phyloP scores from a whole-genome alignment of 2,329 filamentous ascomycete species.

The Dryadomyces sulphureus region DNA sequence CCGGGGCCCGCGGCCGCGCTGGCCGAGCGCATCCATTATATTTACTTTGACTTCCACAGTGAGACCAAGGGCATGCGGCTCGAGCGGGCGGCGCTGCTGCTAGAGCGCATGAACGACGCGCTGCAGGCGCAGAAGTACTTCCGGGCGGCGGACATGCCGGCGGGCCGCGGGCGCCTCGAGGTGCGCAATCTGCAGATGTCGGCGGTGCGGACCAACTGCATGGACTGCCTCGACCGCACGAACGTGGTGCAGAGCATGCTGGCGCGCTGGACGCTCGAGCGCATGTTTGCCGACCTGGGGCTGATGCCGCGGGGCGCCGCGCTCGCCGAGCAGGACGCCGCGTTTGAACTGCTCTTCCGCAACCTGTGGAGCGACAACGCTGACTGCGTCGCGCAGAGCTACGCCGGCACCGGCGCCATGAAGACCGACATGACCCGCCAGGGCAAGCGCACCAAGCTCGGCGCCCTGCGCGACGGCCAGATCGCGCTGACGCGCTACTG shows the following conservation, averaged over 20 bases:
- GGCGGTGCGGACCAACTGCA: constrained; percentile 94
- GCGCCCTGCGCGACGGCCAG: constrained; percentile 71
- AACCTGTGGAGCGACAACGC: constrained; percentile 99
- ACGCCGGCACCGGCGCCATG: constrained; percentile 90
- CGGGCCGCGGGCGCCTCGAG: constrained; percentile 53
- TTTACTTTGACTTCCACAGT: constrained; percentile 97
- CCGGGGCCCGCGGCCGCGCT: constrained; percentile 52
- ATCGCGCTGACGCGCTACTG: constrained; percentile 84
- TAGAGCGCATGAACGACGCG: constrained; percentile 67
- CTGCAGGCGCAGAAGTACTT: constrained; percentile 79
- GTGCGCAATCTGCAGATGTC: constrained; percentile 69
- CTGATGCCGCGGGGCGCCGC: constrained; percentile 61
- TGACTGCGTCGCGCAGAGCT: constrained; percentile 81
- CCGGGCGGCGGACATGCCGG: constrained; percentile 76
- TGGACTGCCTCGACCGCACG: constrained; percentile 96
- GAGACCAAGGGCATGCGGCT: constrained; percentile 93
- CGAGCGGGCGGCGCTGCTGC: constrained; percentile 76
- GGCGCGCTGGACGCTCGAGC: constrained; percentile 73
- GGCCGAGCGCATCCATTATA: constrained; percentile 79
- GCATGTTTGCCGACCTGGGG: constrained; percentile 75
- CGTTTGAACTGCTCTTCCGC: constrained; percentile 83
- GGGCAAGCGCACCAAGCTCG: constrained; percentile 72
- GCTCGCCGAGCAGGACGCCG: constrained; percentile 60
- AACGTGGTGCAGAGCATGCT: constrained; percentile 98
- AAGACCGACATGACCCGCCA: constrained; percentile 98